Conservation (phyloP, 495 filamentous ascomycete species). For the Evansstolkia leycettana region DNA sequence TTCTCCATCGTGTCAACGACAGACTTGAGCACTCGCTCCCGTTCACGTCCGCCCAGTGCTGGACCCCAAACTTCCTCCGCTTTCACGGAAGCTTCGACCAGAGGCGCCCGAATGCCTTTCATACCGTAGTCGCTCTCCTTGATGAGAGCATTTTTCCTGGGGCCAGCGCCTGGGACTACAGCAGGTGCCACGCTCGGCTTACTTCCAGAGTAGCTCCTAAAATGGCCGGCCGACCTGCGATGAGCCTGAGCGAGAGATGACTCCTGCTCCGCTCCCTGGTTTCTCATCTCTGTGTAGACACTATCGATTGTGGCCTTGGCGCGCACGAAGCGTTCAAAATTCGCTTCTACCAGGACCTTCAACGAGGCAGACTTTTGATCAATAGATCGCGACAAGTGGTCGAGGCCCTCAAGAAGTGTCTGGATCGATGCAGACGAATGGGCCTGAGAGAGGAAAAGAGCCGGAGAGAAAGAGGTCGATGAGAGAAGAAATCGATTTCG, state of each 20-base stretch:
- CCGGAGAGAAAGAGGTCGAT: conserved; percentile 88
- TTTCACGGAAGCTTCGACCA: conserved; percentile 81
- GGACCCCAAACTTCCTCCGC: conserved; percentile 97
- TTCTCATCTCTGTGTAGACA: conserved; percentile 96
- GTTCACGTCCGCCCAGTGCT: conserved; percentile 80
- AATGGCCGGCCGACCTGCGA: conserved; percentile 54
- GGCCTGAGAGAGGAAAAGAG: conserved; percentile 81
- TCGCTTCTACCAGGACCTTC: conserved; percentile 90
- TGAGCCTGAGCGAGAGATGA: conserved; percentile 33
- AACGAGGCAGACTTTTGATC: conserved; percentile 94
- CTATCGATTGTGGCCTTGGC: conserved; percentile 96
- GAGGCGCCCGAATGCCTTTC: conserved; percentile 71
- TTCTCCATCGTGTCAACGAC: conserved; percentile 62
- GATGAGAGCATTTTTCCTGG: conserved; percentile 74
- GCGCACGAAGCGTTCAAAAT: conserved; percentile 93
- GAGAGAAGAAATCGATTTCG: conserved; percentile 88
- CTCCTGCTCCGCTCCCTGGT: conserved; percentile 59
- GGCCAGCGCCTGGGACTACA: conserved; percentile 12
- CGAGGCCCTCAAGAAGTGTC: conserved; percentile 63
- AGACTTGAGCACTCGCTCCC: conserved; percentile 72
- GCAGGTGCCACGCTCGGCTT: conserved; percentile 26
- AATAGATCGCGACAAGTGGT: conserved; percentile 75
- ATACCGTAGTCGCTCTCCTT: conserved; percentile 96
- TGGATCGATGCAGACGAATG: conserved; percentile 75
- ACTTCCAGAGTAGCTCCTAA: conserved; percentile 37